Base-by-base conservation (phyloP, 148 eudicot genomes). In the Rheum nobile region DNA sequence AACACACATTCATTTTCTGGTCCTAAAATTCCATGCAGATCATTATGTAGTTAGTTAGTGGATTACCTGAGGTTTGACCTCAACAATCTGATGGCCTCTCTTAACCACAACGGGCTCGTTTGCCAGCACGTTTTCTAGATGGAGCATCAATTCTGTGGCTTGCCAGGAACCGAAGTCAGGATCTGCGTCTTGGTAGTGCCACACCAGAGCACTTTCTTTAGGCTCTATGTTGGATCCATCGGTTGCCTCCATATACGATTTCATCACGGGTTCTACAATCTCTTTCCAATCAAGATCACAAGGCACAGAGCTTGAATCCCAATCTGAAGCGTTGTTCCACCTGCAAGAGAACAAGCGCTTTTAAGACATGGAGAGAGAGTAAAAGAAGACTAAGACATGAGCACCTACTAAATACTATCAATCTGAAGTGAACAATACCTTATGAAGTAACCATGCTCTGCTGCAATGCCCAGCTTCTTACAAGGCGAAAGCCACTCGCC, bases 171-270 rank as follows among this genome's bases (percentile, higher is more conserved):
- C 97, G 55, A 91, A 89, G 41, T 86, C 97, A 2, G 94, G 90
- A 67, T 91, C 94, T 48, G 95, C 97, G 78, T 91, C 90, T 79
- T 84, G 89, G 74, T 91, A 87, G 79, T 91, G 94, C 97, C 97
- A 91, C 9, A 91, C 97, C 41, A 91, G 72, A 61, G 87, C 97
- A 74, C 90, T 89, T 73, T 91, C 97, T 82, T 91, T 91, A 71
- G 6, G 47, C 80, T 91, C 97, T 32, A 91, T 84, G 75, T 74
- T 82, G 12, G 97, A 91, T 6, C 97, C 97, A 82, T 91, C 97
- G 1, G 97, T 91, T 73, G 97, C 89, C 77, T 89, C 95, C 3
- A 84, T 88, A 67, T 91, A 91, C 0, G 82, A 80, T 72, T 74
- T 80, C 97, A 89, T 89, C 55, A 91, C 74, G 12, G 97, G 97